Conservation (phyloP, 2,329 filamentous ascomycete species). For the Calcarisporium arbuscula region DNA sequence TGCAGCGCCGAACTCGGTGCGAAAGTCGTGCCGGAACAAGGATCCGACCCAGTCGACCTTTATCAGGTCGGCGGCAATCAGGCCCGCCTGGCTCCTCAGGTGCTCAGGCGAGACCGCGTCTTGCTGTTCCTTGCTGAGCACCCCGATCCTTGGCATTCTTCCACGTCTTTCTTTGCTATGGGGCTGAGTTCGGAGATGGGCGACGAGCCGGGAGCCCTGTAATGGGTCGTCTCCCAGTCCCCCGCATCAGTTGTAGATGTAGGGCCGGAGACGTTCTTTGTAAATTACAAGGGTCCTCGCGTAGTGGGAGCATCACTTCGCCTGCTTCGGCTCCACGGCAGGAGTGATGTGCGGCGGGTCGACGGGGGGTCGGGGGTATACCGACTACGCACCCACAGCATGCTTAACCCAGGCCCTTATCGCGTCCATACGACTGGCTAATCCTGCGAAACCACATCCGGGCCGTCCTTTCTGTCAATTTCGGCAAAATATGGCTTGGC, state of each 20-base stretch:
- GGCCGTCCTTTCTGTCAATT: conserved; percentile 72
- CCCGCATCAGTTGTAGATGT: too few species aligned
- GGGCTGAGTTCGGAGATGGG: conserved; percentile 44
- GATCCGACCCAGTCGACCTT: conserved; percentile 50
- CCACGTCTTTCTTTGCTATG: conserved; percentile 42
- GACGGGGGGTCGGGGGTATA: conserved; percentile 33
- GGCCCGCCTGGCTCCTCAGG: conserved; percentile 40
- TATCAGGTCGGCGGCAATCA: conserved; percentile 39
- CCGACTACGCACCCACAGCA: too few species aligned
- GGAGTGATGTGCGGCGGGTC: conserved; percentile 25
- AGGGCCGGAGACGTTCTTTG: too few species aligned
- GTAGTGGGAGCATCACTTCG: conserved; percentile 34
- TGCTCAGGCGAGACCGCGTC: conserved; percentile 45
- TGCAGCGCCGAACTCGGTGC: conserved; percentile 56
- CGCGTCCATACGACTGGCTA: conserved; percentile 61
- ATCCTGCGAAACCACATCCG: conserved; percentile 76
- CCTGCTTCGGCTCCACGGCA: conserved; percentile 23
- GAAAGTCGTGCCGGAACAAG: conserved; percentile 65
- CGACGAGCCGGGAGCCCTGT: conserved; percentile 42
- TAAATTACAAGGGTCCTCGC: conserved; percentile 38
- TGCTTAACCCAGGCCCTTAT: too few species aligned
- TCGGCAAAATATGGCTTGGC: conserved; percentile 79
- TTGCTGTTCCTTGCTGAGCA: conserved; percentile 48
- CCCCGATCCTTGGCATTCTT: conserved; percentile 39
- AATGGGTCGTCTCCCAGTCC: too few species aligned